Percentiles rank a stretch among this genome's conserved stretches.
Conservation (phyloP, 192 early-diverging fungal species). For the Dimargaris xerosporica region DNA sequence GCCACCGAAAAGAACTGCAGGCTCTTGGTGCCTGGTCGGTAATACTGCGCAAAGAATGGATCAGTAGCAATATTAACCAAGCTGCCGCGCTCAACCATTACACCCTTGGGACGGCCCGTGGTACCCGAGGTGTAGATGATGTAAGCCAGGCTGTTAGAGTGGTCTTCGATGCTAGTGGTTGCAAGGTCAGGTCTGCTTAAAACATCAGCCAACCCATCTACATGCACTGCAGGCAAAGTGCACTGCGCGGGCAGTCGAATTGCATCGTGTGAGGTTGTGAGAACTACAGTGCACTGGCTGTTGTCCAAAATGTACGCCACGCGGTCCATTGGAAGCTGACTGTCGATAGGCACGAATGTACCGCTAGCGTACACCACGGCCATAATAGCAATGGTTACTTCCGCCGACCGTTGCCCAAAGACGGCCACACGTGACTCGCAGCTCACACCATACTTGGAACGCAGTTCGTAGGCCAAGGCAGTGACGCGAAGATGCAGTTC, state of each 20-base stretch:
- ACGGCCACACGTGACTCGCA: not conserved
- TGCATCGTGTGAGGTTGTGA: not conserved
- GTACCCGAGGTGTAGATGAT: slow-evolving; percentile 10
- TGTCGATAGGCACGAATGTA: slow-evolving; percentile 3
- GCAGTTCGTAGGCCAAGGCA: not conserved
- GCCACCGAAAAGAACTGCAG: not conserved
- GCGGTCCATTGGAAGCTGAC: not conserved
- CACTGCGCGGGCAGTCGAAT: not conserved
- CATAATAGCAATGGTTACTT: not conserved
- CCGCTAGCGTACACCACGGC: not conserved
- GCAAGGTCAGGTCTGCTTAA: not conserved
- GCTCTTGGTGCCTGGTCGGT: not conserved
- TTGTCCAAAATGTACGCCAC: not conserved
- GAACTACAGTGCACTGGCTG: not conserved
- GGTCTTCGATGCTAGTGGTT: not conserved
- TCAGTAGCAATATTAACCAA: not conserved
- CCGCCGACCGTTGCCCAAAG: not conserved
- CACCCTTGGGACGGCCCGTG: slow-evolving; percentile 6
- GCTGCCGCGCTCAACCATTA: slow-evolving; percentile 1
- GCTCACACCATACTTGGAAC: not conserved
- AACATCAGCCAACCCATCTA: not conserved
- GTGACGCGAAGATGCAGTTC: not conserved
- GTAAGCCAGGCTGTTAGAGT: slow-evolving; percentile 1
- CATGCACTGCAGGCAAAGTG: too few species aligned
- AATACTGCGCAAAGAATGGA: not conserved